Conservation (phyloP, 257 asterid genomes). For the Salvia hispanica region DNA sequence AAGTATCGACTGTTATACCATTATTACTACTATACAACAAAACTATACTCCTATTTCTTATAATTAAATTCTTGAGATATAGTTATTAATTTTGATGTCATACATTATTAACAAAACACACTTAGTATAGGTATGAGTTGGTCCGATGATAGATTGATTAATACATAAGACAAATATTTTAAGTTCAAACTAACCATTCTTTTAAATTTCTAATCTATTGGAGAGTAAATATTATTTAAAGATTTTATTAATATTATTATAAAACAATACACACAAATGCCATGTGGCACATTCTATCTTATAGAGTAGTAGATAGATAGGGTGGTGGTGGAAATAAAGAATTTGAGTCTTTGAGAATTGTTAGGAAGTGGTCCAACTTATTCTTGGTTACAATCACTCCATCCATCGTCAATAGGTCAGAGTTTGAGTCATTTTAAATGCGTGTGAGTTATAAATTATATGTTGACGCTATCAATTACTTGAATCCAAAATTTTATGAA, state of each 20-base stretch:
- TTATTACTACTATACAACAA: not conserved
- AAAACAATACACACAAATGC: slow-evolving; percentile 13
- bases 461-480: no score
- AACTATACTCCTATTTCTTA: not conserved
- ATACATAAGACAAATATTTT: no score
- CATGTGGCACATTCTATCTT: slow-evolving; percentile 45
- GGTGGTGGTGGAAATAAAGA: slow-evolving; percentile 35
- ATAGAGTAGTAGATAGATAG: slow-evolving; percentile 28
- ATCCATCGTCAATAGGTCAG: not conserved
- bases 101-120: not conserved
- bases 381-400: not conserved
- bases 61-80: not conserved
- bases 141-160: no score
- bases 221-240: not conserved
- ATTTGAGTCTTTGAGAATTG: slow-evolving; percentile 24
- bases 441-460: no score
- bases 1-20: not conserved
- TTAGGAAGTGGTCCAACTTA: slow-evolving; percentile 47
- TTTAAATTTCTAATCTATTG: not conserved
- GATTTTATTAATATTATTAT: not conserved
- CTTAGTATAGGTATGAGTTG: no score
- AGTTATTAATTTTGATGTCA: not conserved
- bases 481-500: no score
- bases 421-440: no score
- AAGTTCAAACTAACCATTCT: no score